Evolutionary conservation across 2,329 filamentous ascomycete species (phyloP).

Genomic region (Cladosporium sp.): DNA sequence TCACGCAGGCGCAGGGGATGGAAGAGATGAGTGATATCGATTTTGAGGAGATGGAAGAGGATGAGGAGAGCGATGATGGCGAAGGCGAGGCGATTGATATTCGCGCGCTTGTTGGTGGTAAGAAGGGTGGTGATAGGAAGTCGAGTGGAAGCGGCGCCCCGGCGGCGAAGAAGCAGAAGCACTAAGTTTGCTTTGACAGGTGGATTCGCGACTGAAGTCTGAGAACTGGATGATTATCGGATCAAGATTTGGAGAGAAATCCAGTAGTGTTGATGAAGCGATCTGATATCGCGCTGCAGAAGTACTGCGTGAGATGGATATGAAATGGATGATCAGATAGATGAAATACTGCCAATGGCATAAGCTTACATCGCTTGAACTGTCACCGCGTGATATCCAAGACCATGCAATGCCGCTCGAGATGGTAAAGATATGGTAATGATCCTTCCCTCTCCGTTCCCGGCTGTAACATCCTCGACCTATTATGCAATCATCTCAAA

Average conservation of each 20-base stretch:
- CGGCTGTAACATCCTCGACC: no score
- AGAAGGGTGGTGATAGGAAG: conserved; percentile 35
- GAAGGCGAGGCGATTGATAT: conserved; percentile 46
- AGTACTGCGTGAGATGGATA: no score
- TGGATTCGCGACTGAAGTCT: not conserved
- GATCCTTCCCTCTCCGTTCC: no score
- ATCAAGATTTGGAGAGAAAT: not conserved
- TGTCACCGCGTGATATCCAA: no score
- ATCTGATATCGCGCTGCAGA: no score
- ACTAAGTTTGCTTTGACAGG: conserved; percentile 13
- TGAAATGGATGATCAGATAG: no score
- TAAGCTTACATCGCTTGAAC: no score
- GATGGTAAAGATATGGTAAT: no score
- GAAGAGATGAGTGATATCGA: conserved; percentile 63
- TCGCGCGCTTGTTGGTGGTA: conserved; percentile 39
- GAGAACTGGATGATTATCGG: not conserved
- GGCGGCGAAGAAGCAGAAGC: conserved; percentile 36
- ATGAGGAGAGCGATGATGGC: conserved; percentile 48
- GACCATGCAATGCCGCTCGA: no score
- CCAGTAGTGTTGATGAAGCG: no score
- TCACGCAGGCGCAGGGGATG: conserved; percentile 66
- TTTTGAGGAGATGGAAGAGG: conserved; percentile 52
- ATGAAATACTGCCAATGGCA: no score
- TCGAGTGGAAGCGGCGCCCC: conserved; percentile 28
- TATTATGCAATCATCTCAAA: no score